Percentiles rank a stretch among this genome's conserved stretches.
Conservation (phyloP, 768 basidiomycete species). For the Cytidiella melzeri region DNA sequence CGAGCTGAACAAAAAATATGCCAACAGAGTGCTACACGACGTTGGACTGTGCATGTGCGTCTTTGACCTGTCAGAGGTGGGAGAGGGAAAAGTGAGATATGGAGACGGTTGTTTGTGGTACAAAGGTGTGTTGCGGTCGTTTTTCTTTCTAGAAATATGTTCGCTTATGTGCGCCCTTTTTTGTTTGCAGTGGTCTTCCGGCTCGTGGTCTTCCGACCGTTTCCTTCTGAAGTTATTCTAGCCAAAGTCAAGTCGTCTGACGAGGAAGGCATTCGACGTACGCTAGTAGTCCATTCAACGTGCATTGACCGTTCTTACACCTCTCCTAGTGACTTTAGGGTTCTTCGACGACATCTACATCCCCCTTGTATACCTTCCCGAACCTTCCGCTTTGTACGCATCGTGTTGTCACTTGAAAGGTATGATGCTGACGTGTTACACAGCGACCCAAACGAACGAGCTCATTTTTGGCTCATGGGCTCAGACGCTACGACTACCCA, state of each 20-base stretch:
- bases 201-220: constrained; percentile 88
- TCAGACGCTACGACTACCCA: constrained; percentile 42
- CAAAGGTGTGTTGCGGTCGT: constrained; percentile 50
- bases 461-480: constrained; percentile 78
- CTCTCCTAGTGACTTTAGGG: constrained; percentile 62
- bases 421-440: background rate
- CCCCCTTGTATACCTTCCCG: constrained; percentile 71
- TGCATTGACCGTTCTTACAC: background rate
- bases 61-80: constrained; percentile 80
- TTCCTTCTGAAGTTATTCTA: constrained; percentile 82
- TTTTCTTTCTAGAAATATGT: background rate
- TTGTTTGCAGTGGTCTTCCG: constrained; percentile 68
- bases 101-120: constrained; percentile 96
- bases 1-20: constrained; percentile 93
- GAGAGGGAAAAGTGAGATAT: constrained; percentile 90
- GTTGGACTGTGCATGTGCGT: constrained; percentile 89
- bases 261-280: constrained; percentile 78
- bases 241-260: constrained; percentile 87
- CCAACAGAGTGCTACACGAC: constrained; percentile 85
- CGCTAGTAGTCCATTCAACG: constrained; percentile 23
- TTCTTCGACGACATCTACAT: constrained; percentile 96
- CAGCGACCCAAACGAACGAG: constrained; percentile 78
- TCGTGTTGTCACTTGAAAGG: background rate
- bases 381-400: constrained; percentile 67
- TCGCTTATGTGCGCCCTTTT: background rate